Conservation (phyloP, 225 moss, liverwort and hornwort species). For the Polytrichum commune region DNA sequence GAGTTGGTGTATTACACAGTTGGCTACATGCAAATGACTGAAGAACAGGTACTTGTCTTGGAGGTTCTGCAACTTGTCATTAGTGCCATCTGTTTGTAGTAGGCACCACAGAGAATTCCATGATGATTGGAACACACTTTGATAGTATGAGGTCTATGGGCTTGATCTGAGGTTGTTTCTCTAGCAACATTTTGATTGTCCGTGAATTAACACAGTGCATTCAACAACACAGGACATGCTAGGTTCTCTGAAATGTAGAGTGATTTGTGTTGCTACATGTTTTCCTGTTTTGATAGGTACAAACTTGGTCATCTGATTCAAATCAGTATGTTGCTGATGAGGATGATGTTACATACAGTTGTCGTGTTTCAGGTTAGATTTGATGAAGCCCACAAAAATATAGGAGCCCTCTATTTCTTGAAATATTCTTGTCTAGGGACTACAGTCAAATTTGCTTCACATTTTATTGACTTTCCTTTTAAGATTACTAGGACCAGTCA, state of each 20-base stretch:
- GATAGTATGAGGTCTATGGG: not conserved
- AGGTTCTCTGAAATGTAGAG: not conserved
- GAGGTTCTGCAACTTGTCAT: not conserved
- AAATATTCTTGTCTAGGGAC: too few relatives aligned
- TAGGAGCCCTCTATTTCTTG: too few relatives aligned
- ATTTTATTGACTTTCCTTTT: too few relatives aligned
- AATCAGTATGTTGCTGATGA: constrained; percentile 97
- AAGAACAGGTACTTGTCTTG: constrained; percentile 63
- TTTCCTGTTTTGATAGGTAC: constrained; percentile 49
- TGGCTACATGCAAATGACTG: constrained; percentile 99
- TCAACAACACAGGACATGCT: too few relatives aligned
- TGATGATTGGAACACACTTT: not conserved
- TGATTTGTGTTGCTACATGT: constrained; percentile 10
- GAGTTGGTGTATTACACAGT: constrained; percentile 87
- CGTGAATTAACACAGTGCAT: too few relatives aligned
- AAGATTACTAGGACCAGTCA: too few relatives aligned
- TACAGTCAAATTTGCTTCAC: too few relatives aligned
- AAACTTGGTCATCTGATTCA: constrained; percentile 94
- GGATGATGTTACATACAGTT: constrained; percentile 92
- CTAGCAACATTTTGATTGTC: too few relatives aligned
- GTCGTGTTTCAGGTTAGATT: constrained; percentile 83
- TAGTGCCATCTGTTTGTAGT: too few relatives aligned
- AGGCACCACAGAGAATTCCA: too few relatives aligned
- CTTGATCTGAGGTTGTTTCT: too few relatives aligned
- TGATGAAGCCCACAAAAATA: not conserved